Evolutionary conservation across 2,329 filamentous ascomycete genomes (phyloP).

Genomic region (Monilinia laxa): DNA sequence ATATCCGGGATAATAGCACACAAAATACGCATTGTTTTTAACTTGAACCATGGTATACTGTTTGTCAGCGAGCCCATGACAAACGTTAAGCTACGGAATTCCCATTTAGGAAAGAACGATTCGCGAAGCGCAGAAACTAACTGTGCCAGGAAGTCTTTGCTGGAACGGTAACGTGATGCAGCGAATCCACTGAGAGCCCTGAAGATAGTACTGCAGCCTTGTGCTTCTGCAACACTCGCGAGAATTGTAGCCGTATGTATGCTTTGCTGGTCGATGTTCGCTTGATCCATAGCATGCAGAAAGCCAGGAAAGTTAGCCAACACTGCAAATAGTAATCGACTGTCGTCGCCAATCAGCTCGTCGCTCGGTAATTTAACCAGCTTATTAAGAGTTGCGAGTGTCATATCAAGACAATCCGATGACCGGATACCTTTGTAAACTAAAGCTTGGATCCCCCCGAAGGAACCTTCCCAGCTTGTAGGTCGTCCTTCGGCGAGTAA

Average conservation of each 20-base stretch:
- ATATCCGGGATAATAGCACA: constrained; percentile 83
- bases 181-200: constrained; percentile 70
- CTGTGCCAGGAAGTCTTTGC: constrained; percentile 73
- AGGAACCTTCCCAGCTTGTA: constrained; percentile 81
- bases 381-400: constrained; percentile 74
- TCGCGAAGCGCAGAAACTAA: constrained; percentile 72
- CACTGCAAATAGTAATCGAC: constrained; percentile 79
- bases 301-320: constrained; percentile 90
- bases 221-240: constrained; percentile 68
- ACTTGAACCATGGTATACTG: constrained; percentile 81
- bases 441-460: constrained; percentile 81
- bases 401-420: constrained; percentile 74
- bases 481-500: constrained; percentile 77
- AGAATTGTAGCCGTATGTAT: constrained; percentile 67
- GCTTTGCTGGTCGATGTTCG: constrained; percentile 54
- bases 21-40: constrained; percentile 89
- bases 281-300: constrained; percentile 72
- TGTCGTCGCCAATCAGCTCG: constrained; percentile 76
- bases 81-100: constrained; percentile 84
- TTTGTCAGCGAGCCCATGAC: constrained; percentile 91
- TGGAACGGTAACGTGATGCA: constrained; percentile 62
- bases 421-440: constrained; percentile 92
- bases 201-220: constrained; percentile 67
- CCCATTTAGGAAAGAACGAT: constrained; percentile 76
- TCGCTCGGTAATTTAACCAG: constrained; percentile 78